These are phyloP conservation scores for Naegleria lovaniensis DNA, from an alignment of 208 protist genomes.

Conservation along the genomic window DNA sequence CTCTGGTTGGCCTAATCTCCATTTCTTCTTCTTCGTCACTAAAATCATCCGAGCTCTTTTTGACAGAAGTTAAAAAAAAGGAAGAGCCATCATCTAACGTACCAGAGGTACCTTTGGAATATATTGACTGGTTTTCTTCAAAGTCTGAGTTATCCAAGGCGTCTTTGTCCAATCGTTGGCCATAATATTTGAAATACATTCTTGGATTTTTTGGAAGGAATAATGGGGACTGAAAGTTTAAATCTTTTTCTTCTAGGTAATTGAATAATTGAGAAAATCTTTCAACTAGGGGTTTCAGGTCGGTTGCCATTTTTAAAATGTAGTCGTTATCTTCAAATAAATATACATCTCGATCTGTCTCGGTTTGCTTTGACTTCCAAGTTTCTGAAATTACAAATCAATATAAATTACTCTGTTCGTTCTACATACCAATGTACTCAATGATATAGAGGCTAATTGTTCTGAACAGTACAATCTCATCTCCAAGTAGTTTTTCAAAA, in stretches of 20 bases:
- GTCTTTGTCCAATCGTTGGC: neutral
- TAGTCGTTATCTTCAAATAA: neutral
- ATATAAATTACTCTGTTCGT: neutral
- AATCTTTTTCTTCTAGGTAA: neutral
- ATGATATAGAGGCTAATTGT: slow-evolving; percentile 13
- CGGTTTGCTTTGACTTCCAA: neutral
- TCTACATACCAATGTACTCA: slow-evolving; percentile 9
- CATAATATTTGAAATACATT: slow-evolving; percentile 12
- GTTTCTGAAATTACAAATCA: neutral
- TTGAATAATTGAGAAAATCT: neutral
- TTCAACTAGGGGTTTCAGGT: neutral
- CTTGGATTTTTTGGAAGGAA: neutral
- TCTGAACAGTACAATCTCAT: neutral
- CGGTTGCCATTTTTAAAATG: neutral
- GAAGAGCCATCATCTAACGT: neutral
- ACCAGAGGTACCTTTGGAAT: neutral
- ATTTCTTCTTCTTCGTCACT: neutral
- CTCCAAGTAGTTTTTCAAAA: neutral
- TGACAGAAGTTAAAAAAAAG: neutral
- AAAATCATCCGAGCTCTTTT: neutral
- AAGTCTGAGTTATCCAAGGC: neutral
- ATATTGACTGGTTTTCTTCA: neutral
- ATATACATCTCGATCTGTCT: neutral
- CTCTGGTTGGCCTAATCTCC: neutral
- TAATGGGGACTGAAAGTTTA: neutral